These are phyloP conservation scores for Davidsoniella australis DNA, from an alignment of 2,329 filamentous ascomycete species.

Conservation along the genomic window DNA sequence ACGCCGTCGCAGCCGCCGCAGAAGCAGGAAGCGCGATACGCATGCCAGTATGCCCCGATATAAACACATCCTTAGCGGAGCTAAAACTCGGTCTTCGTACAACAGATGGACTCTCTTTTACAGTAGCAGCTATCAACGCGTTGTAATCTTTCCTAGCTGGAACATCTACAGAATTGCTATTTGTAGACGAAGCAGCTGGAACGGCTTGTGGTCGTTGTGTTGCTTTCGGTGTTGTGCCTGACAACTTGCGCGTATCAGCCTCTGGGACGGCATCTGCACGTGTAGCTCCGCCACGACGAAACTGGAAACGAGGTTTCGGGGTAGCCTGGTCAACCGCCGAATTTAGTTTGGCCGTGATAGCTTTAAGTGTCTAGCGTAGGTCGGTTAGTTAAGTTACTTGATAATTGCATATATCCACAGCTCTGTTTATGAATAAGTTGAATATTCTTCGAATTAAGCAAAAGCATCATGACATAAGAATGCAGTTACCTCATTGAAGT, in stretches of 20 bases:
- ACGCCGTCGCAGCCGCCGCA: constrained; percentile 52
- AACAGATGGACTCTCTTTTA: constrained; percentile 15
- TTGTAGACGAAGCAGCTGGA: neutral
- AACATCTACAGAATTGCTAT: neutral
- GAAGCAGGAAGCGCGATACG: constrained; percentile 64
- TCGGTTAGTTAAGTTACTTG: constrained; percentile 3
- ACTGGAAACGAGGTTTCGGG: constrained; percentile 69
- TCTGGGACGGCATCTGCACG: constrained; percentile 22
- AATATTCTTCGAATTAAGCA: too few species aligned
- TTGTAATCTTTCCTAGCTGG: constrained; percentile 34
- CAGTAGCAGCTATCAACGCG: constrained; percentile 30
- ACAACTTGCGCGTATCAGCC: constrained; percentile 21
- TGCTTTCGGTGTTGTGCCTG: constrained; percentile 21
- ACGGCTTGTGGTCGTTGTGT: constrained; percentile 13
- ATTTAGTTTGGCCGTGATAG: constrained; percentile 60
- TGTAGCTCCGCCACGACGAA: constrained; percentile 32
- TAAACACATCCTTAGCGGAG: constrained; percentile 40
- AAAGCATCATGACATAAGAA: neutral
- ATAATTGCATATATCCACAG: too few species aligned
- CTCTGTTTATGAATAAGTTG: too few species aligned
- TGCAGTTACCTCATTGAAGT: constrained; percentile 54
- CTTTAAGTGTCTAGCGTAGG: constrained; percentile 51
- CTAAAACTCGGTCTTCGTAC: constrained; percentile 48
- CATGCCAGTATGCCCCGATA: constrained; percentile 48
- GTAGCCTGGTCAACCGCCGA: constrained; percentile 48